Conservation (phyloP, 1,139 yeast species). For the Blastobotrys elegans region DNA sequence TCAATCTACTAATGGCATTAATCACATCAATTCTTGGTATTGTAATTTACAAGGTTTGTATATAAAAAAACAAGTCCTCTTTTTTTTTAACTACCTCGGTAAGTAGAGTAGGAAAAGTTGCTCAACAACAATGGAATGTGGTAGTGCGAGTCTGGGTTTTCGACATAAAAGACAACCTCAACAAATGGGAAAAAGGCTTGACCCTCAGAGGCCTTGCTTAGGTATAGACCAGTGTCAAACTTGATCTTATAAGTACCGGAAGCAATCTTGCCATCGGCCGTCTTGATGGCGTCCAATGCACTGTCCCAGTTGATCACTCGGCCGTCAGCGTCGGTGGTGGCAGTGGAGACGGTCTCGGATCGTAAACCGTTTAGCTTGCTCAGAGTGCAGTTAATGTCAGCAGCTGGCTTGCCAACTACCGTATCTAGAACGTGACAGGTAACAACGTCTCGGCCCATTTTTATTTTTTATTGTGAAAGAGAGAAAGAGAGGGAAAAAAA, state of each 20-base stretch:
- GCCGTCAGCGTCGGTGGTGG: slow-evolving; percentile 73
- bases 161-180: slow-evolving; percentile 66
- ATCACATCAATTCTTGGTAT: slow-evolving; percentile 32
- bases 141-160: slow-evolving; percentile 66
- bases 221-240: slow-evolving; percentile 69
- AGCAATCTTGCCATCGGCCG: slow-evolving; percentile 38
- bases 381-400: slow-evolving; percentile 43
- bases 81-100: slow-evolving; percentile 60
- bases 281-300: slow-evolving; percentile 24
- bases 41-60: slow-evolving; percentile 22
- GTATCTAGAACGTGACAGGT: slow-evolving; percentile 90
- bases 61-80: background rate
- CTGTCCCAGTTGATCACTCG: slow-evolving; percentile 62
- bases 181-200: slow-evolving; percentile 70
- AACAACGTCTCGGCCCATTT: slow-evolving; percentile 44
- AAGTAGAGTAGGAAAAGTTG: slow-evolving; percentile 81
- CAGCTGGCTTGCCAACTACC: slow-evolving; percentile 76
- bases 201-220: slow-evolving; percentile 35
- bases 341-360: slow-evolving; percentile 42
- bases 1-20: slow-evolving; percentile 38
- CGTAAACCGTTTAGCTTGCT: slow-evolving; percentile 27
- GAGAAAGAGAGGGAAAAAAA: background rate
- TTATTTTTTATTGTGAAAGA: background rate
- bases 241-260: slow-evolving; percentile 69
- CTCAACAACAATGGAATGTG: slow-evolving; percentile 81